Evolutionary conservation across 192 early-diverging fungal species (phyloP).

Genomic region (Chytriomyces sp.): DNA sequence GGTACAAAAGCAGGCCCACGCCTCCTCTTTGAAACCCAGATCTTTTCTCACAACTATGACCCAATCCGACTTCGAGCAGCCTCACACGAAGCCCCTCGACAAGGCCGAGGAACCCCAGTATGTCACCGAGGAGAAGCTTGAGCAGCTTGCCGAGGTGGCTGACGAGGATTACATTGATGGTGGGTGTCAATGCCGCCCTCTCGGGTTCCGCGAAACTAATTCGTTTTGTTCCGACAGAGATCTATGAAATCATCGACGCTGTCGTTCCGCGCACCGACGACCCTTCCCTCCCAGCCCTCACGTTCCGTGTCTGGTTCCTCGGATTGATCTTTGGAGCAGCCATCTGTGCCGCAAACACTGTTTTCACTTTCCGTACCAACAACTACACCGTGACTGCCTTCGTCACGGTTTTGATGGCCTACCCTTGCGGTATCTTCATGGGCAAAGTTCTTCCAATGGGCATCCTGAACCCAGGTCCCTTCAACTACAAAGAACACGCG

Average conservation of each 20-base stretch:
- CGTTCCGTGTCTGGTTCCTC: constrained; percentile 73
- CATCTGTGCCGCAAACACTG: background rate
- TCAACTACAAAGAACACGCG: constrained; percentile 68
- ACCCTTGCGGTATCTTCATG: constrained; percentile 29
- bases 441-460: constrained; percentile 1
- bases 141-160: too few relatives aligned
- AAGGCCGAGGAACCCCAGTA: too few relatives aligned
- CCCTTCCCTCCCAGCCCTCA: constrained; percentile 63
- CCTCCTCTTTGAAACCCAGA: too few relatives aligned
- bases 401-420: background rate
- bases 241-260: background rate
- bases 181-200: too few relatives aligned
- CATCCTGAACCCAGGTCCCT: background rate
- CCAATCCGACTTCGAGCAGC: too few relatives aligned
- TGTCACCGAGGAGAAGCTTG: too few relatives aligned
- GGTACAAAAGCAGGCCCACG: too few relatives aligned
- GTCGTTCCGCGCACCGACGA: constrained; percentile 28
- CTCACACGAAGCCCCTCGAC: too few relatives aligned
- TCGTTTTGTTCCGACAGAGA: too few relatives aligned
- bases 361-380: constrained; percentile 19
- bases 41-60: too few relatives aligned
- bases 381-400: background rate
- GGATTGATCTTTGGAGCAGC: constrained; percentile 60
- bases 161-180: too few relatives aligned
- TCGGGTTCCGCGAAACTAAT: too few relatives aligned